Evolutionary conservation across 1,284 basidiomycete species (phyloP).

Genomic region (Ceratobasidium theobromae): DNA sequence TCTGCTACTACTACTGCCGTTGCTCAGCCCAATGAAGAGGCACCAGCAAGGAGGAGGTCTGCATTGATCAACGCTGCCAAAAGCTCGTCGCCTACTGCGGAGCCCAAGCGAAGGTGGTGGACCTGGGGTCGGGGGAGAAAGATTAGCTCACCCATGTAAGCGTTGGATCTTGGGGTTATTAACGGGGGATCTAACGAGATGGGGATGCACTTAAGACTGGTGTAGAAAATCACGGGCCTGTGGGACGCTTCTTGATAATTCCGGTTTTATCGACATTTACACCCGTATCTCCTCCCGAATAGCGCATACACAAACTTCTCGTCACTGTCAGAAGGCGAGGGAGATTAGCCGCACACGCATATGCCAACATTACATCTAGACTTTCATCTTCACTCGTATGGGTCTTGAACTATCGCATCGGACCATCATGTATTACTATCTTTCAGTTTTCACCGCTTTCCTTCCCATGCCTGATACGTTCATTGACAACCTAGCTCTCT

Average conservation of each 20-base stretch:
- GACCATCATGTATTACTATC: conserved; percentile 24
- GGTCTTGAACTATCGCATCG: conserved; percentile 7
- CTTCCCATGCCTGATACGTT: not conserved
- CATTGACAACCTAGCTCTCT: not conserved
- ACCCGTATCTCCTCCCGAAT: too few species aligned
- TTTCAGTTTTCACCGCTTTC: not conserved
- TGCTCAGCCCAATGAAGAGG: not conserved
- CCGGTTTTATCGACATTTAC: too few species aligned
- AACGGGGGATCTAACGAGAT: not conserved
- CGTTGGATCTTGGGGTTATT: too few species aligned
- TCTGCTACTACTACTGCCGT: not conserved
- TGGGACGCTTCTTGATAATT: not conserved
- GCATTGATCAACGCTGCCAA: too few species aligned
- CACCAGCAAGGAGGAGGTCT: not conserved
- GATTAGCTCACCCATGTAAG: not conserved
- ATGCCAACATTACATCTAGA: conserved; percentile 3
- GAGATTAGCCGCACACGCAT: not conserved
- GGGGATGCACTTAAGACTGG: not conserved
- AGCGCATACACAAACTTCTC: too few species aligned
- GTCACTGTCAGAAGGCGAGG: not conserved
- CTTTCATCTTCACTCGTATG: conserved; percentile 6
- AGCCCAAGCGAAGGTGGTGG: conserved; percentile 18
- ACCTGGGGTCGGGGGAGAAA: conserved; percentile 11
- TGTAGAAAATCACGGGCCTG: conserved; percentile 11
- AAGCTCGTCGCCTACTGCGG: not conserved